Evolutionary conservation across 768 basidiomycete species (phyloP), one percentile per base, ranked within the genome.

Genomic region (Tylopilus felleus): DNA sequence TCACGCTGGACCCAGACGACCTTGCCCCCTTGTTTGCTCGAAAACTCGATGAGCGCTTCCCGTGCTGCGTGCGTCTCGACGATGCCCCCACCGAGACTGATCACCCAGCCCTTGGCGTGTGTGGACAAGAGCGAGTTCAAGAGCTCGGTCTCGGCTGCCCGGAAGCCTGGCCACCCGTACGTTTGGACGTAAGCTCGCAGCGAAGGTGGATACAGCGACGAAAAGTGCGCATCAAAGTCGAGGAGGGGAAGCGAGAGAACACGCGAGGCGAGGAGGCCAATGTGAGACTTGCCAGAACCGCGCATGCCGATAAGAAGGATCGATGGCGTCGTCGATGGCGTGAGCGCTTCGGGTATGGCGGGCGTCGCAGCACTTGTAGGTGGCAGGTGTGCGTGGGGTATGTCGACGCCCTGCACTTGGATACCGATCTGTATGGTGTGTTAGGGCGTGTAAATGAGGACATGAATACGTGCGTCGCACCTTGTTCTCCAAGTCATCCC

Each of bases 401-500:
- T 74, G 58, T 98, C 92, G 39, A 93, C 84, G 19, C 96, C 97
- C 64, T 88, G 83, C 28, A 93, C 88, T 45, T 83, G 77, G 55
- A 98, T 79, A 12, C 96, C 96, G 49, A 98, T 93, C 93, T 96
- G 61, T 39, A 31, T 2, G 33, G 25, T 22, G 27, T 6, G 39
- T 61, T 14, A 53, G 53, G 6, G 5, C 29, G 2, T 16, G 43
- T 14, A 13, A 21, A 29, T 2, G 44, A 33, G 16, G 16, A 13
- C 6, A 22, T 28, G 5, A 10, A 13, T 22, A 22, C 10, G n/a
- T 39, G 35, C 16, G 19, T 41, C 75, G 3, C 47, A 90, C 92
- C 83, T 97, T 97, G 75, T 92, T 94, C 67, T 91, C 83, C 23
- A 99, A 77, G 70, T 98, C 97, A 66, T 98, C 97, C 95, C 96